Percentiles rank a stretch among this genome's conserved stretches.
These are phyloP conservation scores for Biscogniauxia marginata DNA, from an alignment of 2,329 filamentous ascomycete genomes.

Conservation along the genomic window DNA sequence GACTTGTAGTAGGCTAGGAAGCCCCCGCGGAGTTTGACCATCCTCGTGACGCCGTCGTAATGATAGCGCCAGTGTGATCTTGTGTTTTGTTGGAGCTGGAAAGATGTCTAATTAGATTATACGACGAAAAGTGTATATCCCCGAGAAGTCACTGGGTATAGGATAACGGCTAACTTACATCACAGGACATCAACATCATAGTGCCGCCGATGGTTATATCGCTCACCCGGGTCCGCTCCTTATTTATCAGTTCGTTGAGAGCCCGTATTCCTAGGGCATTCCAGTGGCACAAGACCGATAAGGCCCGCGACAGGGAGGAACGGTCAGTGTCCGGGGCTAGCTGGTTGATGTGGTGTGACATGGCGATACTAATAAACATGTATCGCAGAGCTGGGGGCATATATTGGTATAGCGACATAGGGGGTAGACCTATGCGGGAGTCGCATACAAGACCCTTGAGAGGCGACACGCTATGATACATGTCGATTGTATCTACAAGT, in stretches of 20 bases:
- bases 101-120: too few species aligned
- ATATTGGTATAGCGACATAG: slow-evolving; percentile 4
- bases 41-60: slow-evolving; percentile 27
- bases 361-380: slow-evolving; percentile 20
- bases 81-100: not conserved
- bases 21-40: slow-evolving; percentile 33
- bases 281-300: slow-evolving; percentile 24
- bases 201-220: slow-evolving; percentile 30
- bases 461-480: slow-evolving; percentile 26
- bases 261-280: slow-evolving; percentile 28
- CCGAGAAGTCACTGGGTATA: not conserved
- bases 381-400: slow-evolving; percentile 17
- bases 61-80: slow-evolving; percentile 32
- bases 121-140: not conserved
- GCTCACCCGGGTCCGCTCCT: slow-evolving; percentile 16
- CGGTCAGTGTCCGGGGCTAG: slow-evolving; percentile 6
- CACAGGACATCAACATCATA: slow-evolving; percentile 27
- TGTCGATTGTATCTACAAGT: slow-evolving; percentile 30
- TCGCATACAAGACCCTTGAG: slow-evolving; percentile 12
- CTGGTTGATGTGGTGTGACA: slow-evolving; percentile 20
- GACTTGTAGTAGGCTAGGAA: slow-evolving; percentile 14
- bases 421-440: slow-evolving; percentile 8
- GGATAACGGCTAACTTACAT: slow-evolving; percentile 25
- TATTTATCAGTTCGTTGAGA: slow-evolving; percentile 29
- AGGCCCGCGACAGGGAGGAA: slow-evolving; percentile 2